Evolutionary conservation across 441 rosid species (phyloP), one percentile per base, ranked within the genome.

Genomic region (Populus hybrid): DNA sequence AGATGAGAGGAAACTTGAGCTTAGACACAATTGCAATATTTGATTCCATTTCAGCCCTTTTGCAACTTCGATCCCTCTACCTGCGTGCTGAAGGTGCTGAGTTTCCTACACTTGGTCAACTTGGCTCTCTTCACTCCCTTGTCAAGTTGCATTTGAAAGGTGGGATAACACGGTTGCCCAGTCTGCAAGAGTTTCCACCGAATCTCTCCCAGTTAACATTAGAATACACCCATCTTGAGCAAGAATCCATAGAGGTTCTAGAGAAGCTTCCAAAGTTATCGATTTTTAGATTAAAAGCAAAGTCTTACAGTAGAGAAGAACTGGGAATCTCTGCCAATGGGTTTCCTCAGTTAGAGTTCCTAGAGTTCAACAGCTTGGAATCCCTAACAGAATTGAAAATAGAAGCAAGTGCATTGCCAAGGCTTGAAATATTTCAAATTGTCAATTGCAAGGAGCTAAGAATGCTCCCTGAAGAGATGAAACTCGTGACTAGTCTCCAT

Each of bases 131-230:
- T 70, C 63, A 16, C 30, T 32, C 66, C 4, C 81, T 84, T 7
- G 21, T 72, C 34, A 81, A 79, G 73, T n/a, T 79, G 81, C 74
- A 75, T 75, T 34, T 81, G 74, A 75, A 38, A 63, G 84, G 84
- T 23, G 23, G 10, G 0, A 40, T 73, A 26, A 26, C 67, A 11
- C 28, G 42, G 28, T 18, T 81, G 32, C 82, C 77, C 5, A 69
- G 59, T 16, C 57, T 40, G 14, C 35, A 40, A 11, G 74, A 78
- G 66, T 81, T 83, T 32, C 82, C 85, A 65, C 85, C 80, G 24
- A 77, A 69, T 36, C 75, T 82, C 16, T 67, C 74, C 16, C 84
- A 78, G 63, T 16, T 81, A 73, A 78, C 77, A 57, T 34, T 84
- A 34, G 82, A 78, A 36, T 77, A 24, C 35, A 57, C 79, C 42